A percentile compares a stretch with the other conserved stretches of the same genome.
These are phyloP conservation scores for Trichosphaerium sp. DNA, from an alignment of 78 protist genomes.

Conservation along the genomic window DNA sequence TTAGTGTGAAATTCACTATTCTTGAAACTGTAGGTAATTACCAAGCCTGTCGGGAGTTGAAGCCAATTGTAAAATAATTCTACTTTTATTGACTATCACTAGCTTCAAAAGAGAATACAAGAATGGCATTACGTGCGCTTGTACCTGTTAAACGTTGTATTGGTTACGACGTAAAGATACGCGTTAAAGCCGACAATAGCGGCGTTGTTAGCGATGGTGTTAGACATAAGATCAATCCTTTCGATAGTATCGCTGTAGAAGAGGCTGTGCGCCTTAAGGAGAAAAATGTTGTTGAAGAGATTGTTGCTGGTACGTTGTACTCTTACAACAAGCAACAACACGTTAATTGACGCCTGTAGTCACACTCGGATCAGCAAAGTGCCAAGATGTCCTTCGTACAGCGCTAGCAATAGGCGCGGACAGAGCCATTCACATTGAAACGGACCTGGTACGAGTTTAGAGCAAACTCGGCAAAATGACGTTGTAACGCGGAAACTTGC, in stretches of 20 bases:
- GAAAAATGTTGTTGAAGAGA: slow-evolving; percentile 49
- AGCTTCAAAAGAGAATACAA: too few relatives aligned
- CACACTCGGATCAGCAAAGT: background rate
- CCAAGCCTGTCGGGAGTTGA: too few relatives aligned
- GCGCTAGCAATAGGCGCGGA: slow-evolving; percentile 96
- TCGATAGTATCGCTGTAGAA: slow-evolving; percentile 90
- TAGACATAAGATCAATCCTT: slow-evolving; percentile 91
- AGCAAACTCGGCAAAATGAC: background rate
- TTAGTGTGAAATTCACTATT: too few relatives aligned
- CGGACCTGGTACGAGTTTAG: too few relatives aligned
- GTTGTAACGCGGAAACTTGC: background rate
- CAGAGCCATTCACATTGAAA: slow-evolving; percentile 73
- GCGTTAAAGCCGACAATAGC: slow-evolving; percentile 71
- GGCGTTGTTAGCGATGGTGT: slow-evolving; percentile 83
- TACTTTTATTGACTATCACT: too few relatives aligned
- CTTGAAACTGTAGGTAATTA: too few relatives aligned
- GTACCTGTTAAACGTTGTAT: slow-evolving; percentile 82
- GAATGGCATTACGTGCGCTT: slow-evolving; percentile 22
- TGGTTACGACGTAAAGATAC: slow-evolving; percentile 86
- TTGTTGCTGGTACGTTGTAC: slow-evolving; percentile 86
- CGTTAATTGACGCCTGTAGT: background rate
- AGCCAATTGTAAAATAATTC: too few relatives aligned
- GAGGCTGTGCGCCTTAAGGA: slow-evolving; percentile 87
- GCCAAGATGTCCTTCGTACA: slow-evolving; percentile 55
- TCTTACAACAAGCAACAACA: slow-evolving; percentile 40